These are phyloP conservation scores for Umbilicus rupestris DNA, from an alignment of 164 flowering plant genomes.

Conservation along the genomic window DNA sequence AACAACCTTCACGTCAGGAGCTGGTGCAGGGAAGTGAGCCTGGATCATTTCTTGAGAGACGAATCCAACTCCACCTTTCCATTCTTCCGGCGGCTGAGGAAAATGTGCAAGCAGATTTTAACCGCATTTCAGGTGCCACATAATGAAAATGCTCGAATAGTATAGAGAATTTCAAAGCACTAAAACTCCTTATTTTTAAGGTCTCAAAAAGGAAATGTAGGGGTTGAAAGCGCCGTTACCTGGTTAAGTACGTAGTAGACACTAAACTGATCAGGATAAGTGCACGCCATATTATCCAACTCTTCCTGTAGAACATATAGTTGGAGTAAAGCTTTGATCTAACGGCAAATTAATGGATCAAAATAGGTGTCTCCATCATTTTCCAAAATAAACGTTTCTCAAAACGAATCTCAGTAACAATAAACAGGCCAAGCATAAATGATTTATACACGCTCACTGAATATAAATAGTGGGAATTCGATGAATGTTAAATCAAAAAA, in stretches of 20 bases:
- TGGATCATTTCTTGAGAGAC: constrained; percentile 95
- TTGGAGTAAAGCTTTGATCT: background rate
- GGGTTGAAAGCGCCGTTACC: constrained; percentile 23
- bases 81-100: constrained; percentile 82
- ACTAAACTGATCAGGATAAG: constrained; percentile 42
- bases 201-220: background rate
- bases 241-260: constrained; percentile 72
- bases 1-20: constrained; percentile 70
- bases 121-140: background rate
- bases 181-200: background rate
- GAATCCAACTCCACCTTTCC: constrained; percentile 96
- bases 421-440: background rate
- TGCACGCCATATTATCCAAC: constrained; percentile 42
- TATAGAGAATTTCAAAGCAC: background rate
- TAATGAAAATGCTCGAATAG: background rate
- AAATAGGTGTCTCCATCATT: background rate
- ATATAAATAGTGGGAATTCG: background rate
- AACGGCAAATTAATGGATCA: too few relatives aligned
- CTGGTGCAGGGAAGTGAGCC: constrained; percentile 81
- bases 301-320: constrained; percentile 49
- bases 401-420: too few relatives aligned
- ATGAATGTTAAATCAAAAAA: background rate
- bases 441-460: background rate
- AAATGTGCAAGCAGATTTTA: background rate
- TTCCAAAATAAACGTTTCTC: too few relatives aligned